Conservation (phyloP, 345 rosid species). For the Microthlaspi erraticum region DNA sequence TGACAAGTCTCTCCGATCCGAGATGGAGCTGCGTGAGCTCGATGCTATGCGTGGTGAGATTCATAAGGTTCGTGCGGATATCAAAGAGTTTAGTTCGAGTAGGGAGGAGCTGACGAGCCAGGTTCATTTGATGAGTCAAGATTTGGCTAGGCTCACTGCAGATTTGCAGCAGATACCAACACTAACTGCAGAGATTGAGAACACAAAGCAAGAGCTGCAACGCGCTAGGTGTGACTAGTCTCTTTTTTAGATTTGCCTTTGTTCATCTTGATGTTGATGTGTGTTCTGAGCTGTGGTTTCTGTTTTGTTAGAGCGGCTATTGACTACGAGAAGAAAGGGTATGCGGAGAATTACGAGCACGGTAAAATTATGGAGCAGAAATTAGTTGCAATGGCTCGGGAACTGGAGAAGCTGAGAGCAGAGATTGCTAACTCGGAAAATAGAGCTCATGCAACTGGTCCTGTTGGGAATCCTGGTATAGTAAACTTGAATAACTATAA, state of each 20-base stretch:
- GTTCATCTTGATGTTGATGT: constrained; percentile 11
- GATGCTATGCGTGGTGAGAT: constrained; percentile 71
- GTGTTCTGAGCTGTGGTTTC: constrained; percentile 12
- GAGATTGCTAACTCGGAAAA: constrained; percentile 89
- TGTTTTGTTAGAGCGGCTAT: constrained; percentile 70
- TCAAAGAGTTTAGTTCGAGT: constrained; percentile 69
- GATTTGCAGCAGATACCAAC: constrained; percentile 81
- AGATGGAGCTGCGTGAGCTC: constrained; percentile 69
- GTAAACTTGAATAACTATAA: not conserved
- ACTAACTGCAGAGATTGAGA: constrained; percentile 75
- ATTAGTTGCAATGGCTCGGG: constrained; percentile 89
- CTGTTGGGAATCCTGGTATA: constrained; percentile 62
- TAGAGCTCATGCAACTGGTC: constrained; percentile 64
- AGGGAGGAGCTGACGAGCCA: constrained; percentile 75
- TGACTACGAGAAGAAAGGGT: constrained; percentile 95
- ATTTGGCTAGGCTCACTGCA: constrained; percentile 66
- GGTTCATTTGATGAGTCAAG: constrained; percentile 73
- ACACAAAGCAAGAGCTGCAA: constrained; percentile 85
- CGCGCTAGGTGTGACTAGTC: constrained; percentile 66
- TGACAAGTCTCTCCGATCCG: constrained; percentile 69
- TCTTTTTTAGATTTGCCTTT: not conserved
- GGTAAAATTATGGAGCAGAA: constrained; percentile 93
- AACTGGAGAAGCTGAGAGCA: constrained; percentile 92
- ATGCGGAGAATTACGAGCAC: constrained; percentile 93
- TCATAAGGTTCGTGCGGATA: constrained; percentile 66